A percentile compares a stretch with the other conserved stretches of the same genome.
Evolutionary conservation across 495 filamentous ascomycete species (phyloP).

Genomic region (Aspergillus egyptiacus): DNA sequence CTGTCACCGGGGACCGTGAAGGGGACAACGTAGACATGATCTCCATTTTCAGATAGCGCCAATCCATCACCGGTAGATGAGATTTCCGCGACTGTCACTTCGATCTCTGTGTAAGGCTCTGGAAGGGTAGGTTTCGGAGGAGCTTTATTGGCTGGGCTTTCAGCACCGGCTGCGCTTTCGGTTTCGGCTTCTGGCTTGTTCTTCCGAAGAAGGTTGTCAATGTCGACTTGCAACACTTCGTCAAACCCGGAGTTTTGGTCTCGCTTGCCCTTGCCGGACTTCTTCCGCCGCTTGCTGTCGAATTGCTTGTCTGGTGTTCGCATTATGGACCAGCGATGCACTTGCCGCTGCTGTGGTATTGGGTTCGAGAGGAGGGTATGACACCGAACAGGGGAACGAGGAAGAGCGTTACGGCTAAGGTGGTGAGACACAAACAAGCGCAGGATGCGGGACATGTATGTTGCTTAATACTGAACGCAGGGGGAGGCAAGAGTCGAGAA

Average conservation of each 20-base stretch:
- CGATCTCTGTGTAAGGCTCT: constrained; percentile 65
- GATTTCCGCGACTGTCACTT: constrained; percentile 66
- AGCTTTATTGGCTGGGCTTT: constrained; percentile 17
- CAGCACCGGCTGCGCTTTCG: constrained; percentile 19
- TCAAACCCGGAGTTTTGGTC: constrained; percentile 48
- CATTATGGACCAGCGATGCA: constrained; percentile 27
- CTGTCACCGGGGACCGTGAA: constrained; percentile 83
- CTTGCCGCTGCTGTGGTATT: constrained; percentile 14
- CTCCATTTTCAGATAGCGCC: constrained; percentile 55
- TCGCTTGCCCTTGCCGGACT: constrained; percentile 41
- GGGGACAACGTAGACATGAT: constrained; percentile 82
- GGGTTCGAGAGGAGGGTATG: constrained; percentile 1
- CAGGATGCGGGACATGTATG: constrained; percentile 11
- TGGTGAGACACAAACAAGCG: constrained; percentile 9
- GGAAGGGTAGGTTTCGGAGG: constrained; percentile 43
- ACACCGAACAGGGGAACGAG: background rate
- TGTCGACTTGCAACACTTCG: constrained; percentile 68
- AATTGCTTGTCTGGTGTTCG: constrained; percentile 22
- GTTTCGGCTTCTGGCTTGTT: constrained; percentile 33
- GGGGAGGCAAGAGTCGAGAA: constrained; percentile 6
- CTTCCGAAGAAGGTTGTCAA: constrained; percentile 54
- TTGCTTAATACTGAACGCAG: background rate
- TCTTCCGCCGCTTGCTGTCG: constrained; percentile 47
- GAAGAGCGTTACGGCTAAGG: constrained; percentile 3
- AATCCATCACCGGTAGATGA: constrained; percentile 91